Evolutionary conservation across 225 moss, liverwort and hornwort species (phyloP).

Genomic region (Thuidium tamariscinum): DNA sequence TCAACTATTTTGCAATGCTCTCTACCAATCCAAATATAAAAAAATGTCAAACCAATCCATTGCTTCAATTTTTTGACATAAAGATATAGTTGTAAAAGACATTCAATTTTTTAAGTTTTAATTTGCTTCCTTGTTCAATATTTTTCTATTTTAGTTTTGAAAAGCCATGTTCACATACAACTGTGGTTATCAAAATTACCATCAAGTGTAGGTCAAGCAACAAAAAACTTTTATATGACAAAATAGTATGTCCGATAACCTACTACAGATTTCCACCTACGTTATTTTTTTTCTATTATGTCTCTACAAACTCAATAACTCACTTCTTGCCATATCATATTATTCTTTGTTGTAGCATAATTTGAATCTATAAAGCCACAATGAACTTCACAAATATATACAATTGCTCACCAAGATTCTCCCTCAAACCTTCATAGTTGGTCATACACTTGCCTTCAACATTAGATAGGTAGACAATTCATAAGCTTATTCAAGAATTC

Average conservation of each 20-base stretch:
- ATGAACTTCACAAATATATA: not conserved
- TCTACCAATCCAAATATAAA: not conserved
- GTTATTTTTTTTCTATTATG: fast-evolving
- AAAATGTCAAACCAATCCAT: not conserved
- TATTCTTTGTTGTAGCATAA: not conserved
- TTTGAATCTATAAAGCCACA: not conserved
- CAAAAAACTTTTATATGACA: not conserved
- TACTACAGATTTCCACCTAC: fast-evolving
- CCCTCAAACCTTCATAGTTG: not conserved
- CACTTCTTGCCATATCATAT: not conserved
- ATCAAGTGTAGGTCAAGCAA: not conserved
- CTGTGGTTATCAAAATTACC: fast-evolving
- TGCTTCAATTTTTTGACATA: not conserved
- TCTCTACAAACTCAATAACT: not conserved
- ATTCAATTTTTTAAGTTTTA: not conserved
- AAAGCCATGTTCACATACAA: fast-evolving
- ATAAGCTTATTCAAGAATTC: fast-evolving
- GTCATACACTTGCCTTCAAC: fast-evolving
- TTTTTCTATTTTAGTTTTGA: not conserved
- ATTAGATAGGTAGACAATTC: not conserved
- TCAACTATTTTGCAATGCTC: fast-evolving
- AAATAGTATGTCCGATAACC: fast-evolving
- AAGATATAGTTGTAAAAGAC: not conserved
- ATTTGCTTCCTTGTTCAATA: not conserved
- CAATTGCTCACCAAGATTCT: not conserved